Evolutionary conservation across 495 filamentous ascomycete species (phyloP), one percentile per base, ranked within the genome.

Genomic region (Letharia lupina): DNA sequence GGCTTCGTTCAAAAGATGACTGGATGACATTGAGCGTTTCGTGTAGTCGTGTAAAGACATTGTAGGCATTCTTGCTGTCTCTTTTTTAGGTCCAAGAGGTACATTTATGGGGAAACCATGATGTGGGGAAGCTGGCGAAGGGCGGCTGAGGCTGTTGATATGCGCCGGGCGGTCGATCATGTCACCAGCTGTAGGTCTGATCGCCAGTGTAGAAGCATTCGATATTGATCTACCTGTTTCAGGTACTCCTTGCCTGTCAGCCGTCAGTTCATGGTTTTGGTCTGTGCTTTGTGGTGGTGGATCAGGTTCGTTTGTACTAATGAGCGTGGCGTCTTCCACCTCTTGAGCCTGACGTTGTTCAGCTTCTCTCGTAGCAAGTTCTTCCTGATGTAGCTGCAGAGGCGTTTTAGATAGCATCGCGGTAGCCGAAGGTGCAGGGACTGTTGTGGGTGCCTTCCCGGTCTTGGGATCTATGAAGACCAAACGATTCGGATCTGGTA

Each of bases 401-500:
- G 68, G 65, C n/a, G 65, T 64, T 56, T 66, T 68, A n/a, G 41
- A 57, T 16, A 28, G 20, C 35, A 18, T 31, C 20, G 41, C 16
- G 31, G 50, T 40, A 8, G 61, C 13, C n/a, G 60, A 59, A 63
- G 44, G 58, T 33, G 28, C 16, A 45, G 47, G 23, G 23, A 23
- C 20, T 59, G 16, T 3, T 18, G 47, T 60, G 42, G 39, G 62
- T 33, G 41, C 58, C 60, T 70, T 70, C 54, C 68, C 72, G 73
- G n/a, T 80, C 73, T 42, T 75, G 71, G 39, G 76, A 75, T 66
- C 73, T 70, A 75, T 69, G 9, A 83, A 71, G 12, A 79, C 67
- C 33, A 83, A 60, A 40, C 77, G 67, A 57, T 66, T 75, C 33
- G 77, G 70, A 63, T 86, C 79, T 7, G 80, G 81, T 18, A 74